These are phyloP conservation scores for Spongospora subterranea DNA, from an alignment of 208 protist genomes.

Conservation along the genomic window DNA sequence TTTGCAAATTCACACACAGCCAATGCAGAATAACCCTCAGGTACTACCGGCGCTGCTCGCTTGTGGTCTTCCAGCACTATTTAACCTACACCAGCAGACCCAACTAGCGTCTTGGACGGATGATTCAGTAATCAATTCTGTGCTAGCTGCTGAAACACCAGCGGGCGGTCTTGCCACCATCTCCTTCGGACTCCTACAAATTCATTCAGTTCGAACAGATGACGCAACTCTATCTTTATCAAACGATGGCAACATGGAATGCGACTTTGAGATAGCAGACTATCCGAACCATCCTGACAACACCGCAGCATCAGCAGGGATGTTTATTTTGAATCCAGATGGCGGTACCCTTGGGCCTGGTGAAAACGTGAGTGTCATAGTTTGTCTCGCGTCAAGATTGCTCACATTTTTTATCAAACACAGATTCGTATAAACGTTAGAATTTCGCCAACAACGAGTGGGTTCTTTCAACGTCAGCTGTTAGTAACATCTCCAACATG, in stretches of 20 bases:
- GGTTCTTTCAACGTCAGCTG: slow-evolving; percentile 30
- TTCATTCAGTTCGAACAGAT: not conserved
- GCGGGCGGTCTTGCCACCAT: not conserved
- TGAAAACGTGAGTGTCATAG: not conserved
- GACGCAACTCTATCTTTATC: not conserved
- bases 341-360: not conserved
- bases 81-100: not conserved
- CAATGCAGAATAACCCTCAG: not conserved
- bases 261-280: slow-evolving; percentile 54
- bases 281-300: not conserved
- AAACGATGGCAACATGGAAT: slow-evolving; percentile 1
- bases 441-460: not conserved
- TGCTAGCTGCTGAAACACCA: not conserved
- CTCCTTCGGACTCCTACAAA: slow-evolving; percentile 15
- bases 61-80: not conserved
- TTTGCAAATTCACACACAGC: not conserved
- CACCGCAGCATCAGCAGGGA: not conserved
- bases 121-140: slow-evolving; percentile 17
- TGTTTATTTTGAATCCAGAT: slow-evolving; percentile 3
- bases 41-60: not conserved
- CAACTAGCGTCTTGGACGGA: slow-evolving; percentile 32
- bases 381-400: no score
- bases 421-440: not conserved
- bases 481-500: not conserved
- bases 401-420: not conserved